These are phyloP conservation scores for Rhodotorula graminis DNA, from an alignment of 768 basidiomycete species.

Conservation along the genomic window DNA sequence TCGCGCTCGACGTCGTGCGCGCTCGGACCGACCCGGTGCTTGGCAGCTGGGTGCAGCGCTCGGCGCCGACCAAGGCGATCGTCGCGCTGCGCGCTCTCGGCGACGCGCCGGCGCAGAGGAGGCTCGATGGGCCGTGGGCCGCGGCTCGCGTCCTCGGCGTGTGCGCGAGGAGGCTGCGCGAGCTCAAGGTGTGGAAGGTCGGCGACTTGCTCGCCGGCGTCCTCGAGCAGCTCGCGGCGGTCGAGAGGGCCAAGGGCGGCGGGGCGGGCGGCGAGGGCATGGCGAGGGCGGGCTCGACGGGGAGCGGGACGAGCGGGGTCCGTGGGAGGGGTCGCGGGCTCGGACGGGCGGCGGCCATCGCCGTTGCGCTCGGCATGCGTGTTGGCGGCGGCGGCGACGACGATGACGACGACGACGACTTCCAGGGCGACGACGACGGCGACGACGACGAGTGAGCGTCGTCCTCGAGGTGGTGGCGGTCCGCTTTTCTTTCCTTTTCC, in stretches of 20 bases:
- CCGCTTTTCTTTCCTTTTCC: too few relatives aligned
- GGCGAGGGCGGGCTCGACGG: not conserved
- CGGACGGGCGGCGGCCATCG: too few relatives aligned
- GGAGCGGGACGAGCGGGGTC: not conserved
- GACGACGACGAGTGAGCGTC: too few relatives aligned
- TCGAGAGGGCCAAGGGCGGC: conserved; percentile 2
- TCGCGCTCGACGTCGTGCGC: conserved; percentile 24
- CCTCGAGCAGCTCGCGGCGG: conserved; percentile 17
- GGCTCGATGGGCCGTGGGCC: not conserved
- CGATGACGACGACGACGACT: not conserved
- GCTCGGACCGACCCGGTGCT: conserved; percentile 12
- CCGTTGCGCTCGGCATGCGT: too few relatives aligned
- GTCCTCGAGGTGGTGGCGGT: too few relatives aligned
- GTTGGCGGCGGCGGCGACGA: not conserved
- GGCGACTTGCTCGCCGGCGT: conserved; percentile 26
- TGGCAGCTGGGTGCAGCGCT: not conserved
- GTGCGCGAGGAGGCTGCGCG: not conserved
- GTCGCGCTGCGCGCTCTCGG: not conserved
- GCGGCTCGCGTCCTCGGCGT: not conserved
- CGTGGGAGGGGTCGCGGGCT: not conserved
- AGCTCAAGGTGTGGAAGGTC: conserved; percentile 30
- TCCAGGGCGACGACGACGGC: not conserved
- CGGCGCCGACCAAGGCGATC: not conserved
- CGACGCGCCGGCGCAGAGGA: not conserved
- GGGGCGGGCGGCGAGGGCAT: not conserved